Conservation (phyloP, 768 basidiomycete genomes). For the Trametes sanguinea region DNA sequence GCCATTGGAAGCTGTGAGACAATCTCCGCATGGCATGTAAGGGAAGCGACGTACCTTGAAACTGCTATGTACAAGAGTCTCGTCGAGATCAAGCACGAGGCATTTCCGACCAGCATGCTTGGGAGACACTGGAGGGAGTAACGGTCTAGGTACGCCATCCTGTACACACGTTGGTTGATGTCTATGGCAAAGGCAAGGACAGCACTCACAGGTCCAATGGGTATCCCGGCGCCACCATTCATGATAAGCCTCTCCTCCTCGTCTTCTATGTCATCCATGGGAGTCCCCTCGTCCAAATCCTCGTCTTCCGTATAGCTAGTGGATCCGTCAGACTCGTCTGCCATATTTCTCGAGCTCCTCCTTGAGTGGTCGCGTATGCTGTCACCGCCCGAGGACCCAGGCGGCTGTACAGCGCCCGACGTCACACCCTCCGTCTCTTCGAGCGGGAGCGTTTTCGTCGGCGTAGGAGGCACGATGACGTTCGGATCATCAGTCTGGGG, state of each 20-base stretch:
- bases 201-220: conserved; percentile 80
- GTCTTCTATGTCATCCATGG: conserved; percentile 69
- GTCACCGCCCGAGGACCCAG: conserved; percentile 70
- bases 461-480: conserved; percentile 50
- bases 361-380: conserved; percentile 32
- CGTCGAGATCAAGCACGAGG: conserved; percentile 94
- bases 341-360: conserved; percentile 45
- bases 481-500: conserved; percentile 38
- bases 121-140: conserved; percentile 82
- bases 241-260: conserved; percentile 89
- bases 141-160: conserved; percentile 85
- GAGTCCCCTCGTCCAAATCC: conserved; percentile 55
- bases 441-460: conserved; percentile 50
- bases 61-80: conserved; percentile 95
- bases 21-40: not conserved
- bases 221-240: conserved; percentile 93
- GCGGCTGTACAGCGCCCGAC: conserved; percentile 90
- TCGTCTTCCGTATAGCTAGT: conserved; percentile 65
- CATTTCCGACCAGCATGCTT: conserved; percentile 91
- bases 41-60: conserved; percentile 74
- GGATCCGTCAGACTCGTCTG: conserved; percentile 55
- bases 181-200: not conserved
- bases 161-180: conserved; percentile 32
- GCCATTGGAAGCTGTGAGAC: not conserved
- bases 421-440: conserved; percentile 87